Base-by-base conservation (phyloP, 768 basidiomycete genomes). In the Kwoniella sp. region DNA sequence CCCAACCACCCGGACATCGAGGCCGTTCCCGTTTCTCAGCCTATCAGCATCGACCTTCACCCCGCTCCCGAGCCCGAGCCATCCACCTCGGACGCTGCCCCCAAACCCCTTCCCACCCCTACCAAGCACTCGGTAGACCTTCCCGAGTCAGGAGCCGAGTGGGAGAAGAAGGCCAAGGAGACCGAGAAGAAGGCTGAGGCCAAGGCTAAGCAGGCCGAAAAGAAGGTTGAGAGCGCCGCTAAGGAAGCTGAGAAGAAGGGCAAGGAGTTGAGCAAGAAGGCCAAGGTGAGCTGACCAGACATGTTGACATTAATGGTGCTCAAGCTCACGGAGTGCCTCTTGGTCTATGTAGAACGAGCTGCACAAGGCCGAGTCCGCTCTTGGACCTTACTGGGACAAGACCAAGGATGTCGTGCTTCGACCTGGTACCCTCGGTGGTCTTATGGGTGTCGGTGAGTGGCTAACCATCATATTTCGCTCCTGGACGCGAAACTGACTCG, bases 381-480 rank as follows among this genome's bases (percentile, higher is more conserved):
- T 73, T 41, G 76, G 63, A 15, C 68, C 69, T 15, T 81, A 81
- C 71, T 74, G 70, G 68, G 84, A 84, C 30, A 86, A 88, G 74
- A 84, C 85, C 29, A 75, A 81, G 57, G 84, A 87, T 61, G 70
- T 85, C 70, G 71, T 90, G 26, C 81, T 90, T 64, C 84, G 86
- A 29, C 89, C 90, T 15, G 86, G 86, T 26, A 86, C 89, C 56
- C 87, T 87, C 11, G 88, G 90, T 28, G 90, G 90, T 48, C 81
- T 90, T 29, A 70, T 91, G 66, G 89, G 89, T 48, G 76, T 91
- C 51, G 84, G 90, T 89, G 68, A 20, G 85, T 82, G 26, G 2
- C n/a, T n/a, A n/a, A n/a, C n/a, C n/a, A n/a, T n/a, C n/a, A 29
- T 9, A 12, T 12, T 28, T 5, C 7, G 13, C 28, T 64, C 17